Base-by-base conservation (phyloP, 129 eudicot species). In the Apium graveolens region DNA sequence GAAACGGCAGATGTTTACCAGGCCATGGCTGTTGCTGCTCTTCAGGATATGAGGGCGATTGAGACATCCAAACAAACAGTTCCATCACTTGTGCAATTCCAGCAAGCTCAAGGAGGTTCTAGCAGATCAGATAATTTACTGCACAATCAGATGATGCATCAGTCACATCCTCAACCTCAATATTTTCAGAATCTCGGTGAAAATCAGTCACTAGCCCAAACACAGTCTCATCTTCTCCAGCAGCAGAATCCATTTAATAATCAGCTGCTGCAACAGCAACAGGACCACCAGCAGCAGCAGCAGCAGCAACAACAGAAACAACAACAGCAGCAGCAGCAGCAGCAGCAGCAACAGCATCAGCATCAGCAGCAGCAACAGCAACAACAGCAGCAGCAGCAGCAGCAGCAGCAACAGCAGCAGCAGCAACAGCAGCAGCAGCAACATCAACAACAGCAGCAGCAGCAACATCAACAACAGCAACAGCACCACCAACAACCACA, bases 11-110 rank as follows among this genome's bases (percentile, higher is more conserved):
- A 94, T 71, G 79, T 91, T 20, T 90, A 90, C 76, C 98, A 94
- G 81, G 86, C 89, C 27, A 91, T 94, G 97, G 90, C 96, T 75
- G 90, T 89, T 20, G 86, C 93, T 27, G 90, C 90, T 26, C 86
- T 91, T 13, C 94, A 93, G 78, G 98, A 91, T 35, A 83, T 88
- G 79, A 83, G 95, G 74, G 79, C 81, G 18, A 80, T 87, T 7
- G 97, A 92, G 80, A 85, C 97, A n/a, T 77, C 89, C 44, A 91
- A 91, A 76, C 80, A 81, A 29, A 51, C 87, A 75, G 83, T 70
- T 32, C 88, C 73, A 48, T 73, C 77, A 44, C 77, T 84, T 55
- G 41, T 84, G 69, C 78, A 80, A 51, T 84, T 82, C 78, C 92
- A 88, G 78, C 90, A 84, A 46, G 68, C 57, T 48, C 84, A 77